Base-by-base conservation (phyloP, 208 protist species). In the Acanthamoeba castellanii region DNA sequence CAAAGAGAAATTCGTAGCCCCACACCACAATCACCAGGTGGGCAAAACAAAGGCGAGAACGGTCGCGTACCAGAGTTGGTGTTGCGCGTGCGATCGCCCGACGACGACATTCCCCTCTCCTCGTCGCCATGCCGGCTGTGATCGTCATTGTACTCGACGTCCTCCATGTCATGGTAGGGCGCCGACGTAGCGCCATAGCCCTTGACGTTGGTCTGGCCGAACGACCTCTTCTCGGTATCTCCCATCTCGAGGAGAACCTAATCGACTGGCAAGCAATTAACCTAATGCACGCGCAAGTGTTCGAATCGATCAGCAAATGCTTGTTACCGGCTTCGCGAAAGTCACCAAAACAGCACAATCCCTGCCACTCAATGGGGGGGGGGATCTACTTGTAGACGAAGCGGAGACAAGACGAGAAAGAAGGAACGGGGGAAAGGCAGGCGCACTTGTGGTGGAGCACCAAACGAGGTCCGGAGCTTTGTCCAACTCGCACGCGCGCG, bases 111-210 rank as follows among this genome's bases (percentile, higher is more conserved):
- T 47, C 74, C 74, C 45, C 45, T 20, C 74, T 82, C 74, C 25
- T 82, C 74, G 25, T 82, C 74, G 37, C 37, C 32, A 78, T 27
- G 32, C 34, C 27, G 25, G 22, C 34, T 82, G 74, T 82, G 32
- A 34, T 82, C 74, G 22, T 55, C 74, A 27, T 52, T 52, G 74
- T 82, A 82, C 22, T 82, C 74, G 2, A 82, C 74, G 27, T 82
- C 74, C 45, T 82, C 74, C 74, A 82, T 45, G 74, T 82, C 74
- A 9, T 82, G 74, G 45, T 55, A 82, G 42, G 74, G 74, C 34
- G 74, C 45, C 32, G 74, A 55, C 32, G 74, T 82, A 52, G 74
- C 74, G 74, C 74, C 74, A 82, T 82, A 82, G 74, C 74, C 74
- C 74, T 50, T 82, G 74, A 82, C 74, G 45, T 82, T 82, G 20